These are phyloP conservation scores for Penicillium janthinellum DNA, from an alignment of 2,329 filamentous ascomycete species.

Conservation along the genomic window DNA sequence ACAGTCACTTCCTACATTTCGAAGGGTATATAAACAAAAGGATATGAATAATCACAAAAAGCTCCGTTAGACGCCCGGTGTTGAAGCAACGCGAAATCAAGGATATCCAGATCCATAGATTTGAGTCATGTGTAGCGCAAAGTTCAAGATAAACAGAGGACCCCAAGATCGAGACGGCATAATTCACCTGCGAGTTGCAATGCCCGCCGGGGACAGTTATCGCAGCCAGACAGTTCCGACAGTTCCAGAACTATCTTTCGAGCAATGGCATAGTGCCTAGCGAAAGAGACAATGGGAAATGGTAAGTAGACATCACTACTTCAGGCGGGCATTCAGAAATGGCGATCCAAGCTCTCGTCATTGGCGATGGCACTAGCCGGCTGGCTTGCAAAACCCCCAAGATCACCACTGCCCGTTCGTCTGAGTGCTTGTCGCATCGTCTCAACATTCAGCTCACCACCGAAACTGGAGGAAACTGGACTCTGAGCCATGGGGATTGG, in stretches of 20 bases:
- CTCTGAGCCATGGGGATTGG: conserved; percentile 58
- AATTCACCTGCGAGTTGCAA: not conserved
- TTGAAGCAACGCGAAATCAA: conserved; percentile 9
- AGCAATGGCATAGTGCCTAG: not conserved
- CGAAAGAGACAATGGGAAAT: not conserved
- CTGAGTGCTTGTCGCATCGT: conserved; percentile 89
- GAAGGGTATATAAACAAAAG: conserved; percentile 12
- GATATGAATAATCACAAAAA: not conserved
- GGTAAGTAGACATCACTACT: not conserved
- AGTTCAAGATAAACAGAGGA: conserved; percentile 6
- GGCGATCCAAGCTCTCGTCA: conserved; percentile 37
- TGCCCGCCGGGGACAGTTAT: not conserved
- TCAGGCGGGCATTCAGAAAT: conserved; percentile 19
- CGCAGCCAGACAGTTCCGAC: not conserved
- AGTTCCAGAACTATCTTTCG: not conserved
- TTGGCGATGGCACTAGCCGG: conserved; percentile 36
- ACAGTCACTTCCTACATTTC: conserved; percentile 6
- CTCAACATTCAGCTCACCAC: conserved; percentile 80
- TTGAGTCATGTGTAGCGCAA: conserved; percentile 12
- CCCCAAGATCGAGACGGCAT: not conserved
- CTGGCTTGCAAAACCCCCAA: conserved; percentile 52
- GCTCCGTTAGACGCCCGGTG: conserved; percentile 2
- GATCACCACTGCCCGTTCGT: conserved; percentile 80
- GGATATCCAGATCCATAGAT: conserved; percentile 22
- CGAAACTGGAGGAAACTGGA: conserved; percentile 52